These are phyloP conservation scores for Talaromyces islandicus DNA, from an alignment of 2,329 filamentous ascomycete species.

Conservation along the genomic window DNA sequence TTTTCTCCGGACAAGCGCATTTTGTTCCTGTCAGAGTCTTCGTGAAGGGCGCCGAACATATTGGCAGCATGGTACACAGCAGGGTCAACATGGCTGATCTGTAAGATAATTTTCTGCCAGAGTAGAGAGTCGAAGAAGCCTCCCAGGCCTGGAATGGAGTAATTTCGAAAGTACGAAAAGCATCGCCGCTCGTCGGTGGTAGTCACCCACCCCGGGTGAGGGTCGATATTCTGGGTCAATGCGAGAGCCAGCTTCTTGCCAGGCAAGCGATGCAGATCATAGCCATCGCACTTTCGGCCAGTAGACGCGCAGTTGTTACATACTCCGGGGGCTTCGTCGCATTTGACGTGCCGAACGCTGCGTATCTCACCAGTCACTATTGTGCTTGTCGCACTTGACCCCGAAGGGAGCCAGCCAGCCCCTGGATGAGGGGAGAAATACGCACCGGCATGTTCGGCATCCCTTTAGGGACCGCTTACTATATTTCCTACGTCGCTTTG, in stretches of 20 bases:
- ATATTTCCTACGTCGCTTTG: not conserved
- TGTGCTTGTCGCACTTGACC: not conserved
- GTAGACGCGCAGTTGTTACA: conserved; percentile 31
- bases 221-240: not conserved
- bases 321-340: conserved; percentile 27
- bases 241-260: not conserved
- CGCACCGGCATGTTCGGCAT: conserved; percentile 3
- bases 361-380: not conserved
- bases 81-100: not conserved
- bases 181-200: conserved; percentile 16
- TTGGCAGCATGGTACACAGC: conserved; percentile 3
- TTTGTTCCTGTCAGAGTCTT: conserved; percentile 1
- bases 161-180: conserved; percentile 15
- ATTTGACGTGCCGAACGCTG: conserved; percentile 12
- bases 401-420: no score
- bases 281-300: conserved; percentile 34
- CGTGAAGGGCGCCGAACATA: conserved; percentile 1
- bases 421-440: not conserved
- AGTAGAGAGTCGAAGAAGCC: conserved; percentile 10
- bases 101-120: not conserved
- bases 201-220: conserved; percentile 6
- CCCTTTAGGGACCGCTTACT: not conserved
- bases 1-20: conserved; percentile 5
- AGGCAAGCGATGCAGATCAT: conserved; percentile 15
- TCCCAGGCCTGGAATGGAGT: conserved; percentile 12